phyloP scores from a whole-genome alignment of 106 monocot species.

The Gastrodia elata region DNA sequence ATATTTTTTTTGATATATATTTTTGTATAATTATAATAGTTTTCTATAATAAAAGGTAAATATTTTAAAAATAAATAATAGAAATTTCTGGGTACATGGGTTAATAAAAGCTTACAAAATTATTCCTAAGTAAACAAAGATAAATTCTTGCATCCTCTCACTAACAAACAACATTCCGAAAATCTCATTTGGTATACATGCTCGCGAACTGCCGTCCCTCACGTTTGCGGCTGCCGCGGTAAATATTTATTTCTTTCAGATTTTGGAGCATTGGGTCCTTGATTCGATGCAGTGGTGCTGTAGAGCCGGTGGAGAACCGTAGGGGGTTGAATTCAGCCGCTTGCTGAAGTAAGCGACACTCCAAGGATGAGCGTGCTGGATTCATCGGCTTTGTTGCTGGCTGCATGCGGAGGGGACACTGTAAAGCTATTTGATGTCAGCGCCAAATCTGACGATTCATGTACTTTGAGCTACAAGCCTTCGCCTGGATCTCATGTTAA shows the following conservation, averaged over 20 bases:
- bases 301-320: background rate
- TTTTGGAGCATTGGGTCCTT: background rate
- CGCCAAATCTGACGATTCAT: conserved; percentile 71
- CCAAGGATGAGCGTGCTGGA: conserved; percentile 56
- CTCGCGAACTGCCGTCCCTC: too few species aligned
- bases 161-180: too few species aligned
- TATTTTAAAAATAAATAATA: too few species aligned
- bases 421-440: conserved; percentile 89
- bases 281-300: background rate
- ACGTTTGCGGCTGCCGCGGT: too few species aligned
- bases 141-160: too few species aligned
- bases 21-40: too few species aligned
- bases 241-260: background rate
- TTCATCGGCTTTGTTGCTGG: conserved; percentile 48
- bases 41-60: too few species aligned
- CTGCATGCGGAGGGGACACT: conserved; percentile 85
- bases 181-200: too few species aligned
- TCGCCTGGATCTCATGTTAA: conserved; percentile 61
- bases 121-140: too few species aligned
- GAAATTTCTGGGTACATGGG: too few species aligned
- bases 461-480: conserved; percentile 66
- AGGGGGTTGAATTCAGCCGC: background rate
- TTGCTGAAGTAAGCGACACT: background rate
- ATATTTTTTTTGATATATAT: too few species aligned
- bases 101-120: too few species aligned